Evolutionary conservation across 352 stramenopile genomes (phyloP).

Genomic region (Phytophthora cryptogea): DNA sequence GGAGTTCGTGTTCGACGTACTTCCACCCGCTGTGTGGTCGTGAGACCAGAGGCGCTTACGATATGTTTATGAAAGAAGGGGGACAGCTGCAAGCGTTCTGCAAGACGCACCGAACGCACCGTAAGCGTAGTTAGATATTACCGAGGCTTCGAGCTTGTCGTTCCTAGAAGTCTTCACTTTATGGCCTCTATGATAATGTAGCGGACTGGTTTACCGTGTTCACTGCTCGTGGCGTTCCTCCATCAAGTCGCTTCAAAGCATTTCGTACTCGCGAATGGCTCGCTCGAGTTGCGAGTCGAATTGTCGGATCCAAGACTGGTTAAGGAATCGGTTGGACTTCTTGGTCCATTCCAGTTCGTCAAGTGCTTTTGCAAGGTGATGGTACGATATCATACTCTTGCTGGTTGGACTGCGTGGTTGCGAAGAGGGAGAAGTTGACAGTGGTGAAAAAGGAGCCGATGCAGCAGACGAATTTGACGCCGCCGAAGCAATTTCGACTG

Average conservation of each 20-base stretch:
- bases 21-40: slow-evolving; percentile 88
- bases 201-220: slow-evolving; percentile 27
- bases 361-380: slow-evolving; percentile 56
- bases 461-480: not conserved
- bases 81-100: slow-evolving; percentile 85
- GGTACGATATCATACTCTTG: slow-evolving; percentile 39
- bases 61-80: slow-evolving; percentile 92
- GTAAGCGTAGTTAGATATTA: slow-evolving; percentile 45
- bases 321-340: slow-evolving; percentile 79
- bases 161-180: slow-evolving; percentile 39
- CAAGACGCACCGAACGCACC: slow-evolving; percentile 70
- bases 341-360: slow-evolving; percentile 70
- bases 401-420: slow-evolving; percentile 14
- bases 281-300: slow-evolving; percentile 85
- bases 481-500: slow-evolving; percentile 18
- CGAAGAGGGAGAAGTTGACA: slow-evolving; percentile 9
- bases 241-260: slow-evolving; percentile 43
- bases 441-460: not conserved
- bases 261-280: slow-evolving; percentile 68
- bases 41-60: slow-evolving; percentile 75
- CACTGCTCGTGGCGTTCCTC: slow-evolving; percentile 3
- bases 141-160: slow-evolving; percentile 28
- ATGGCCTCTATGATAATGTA: slow-evolving; percentile 43
- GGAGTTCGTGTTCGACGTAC: slow-evolving; percentile 60
- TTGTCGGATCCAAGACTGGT: slow-evolving; percentile 77